Evolutionary conservation across 176 grass and related monocot genomes (phyloP).

Genomic region (Paspalum vaginatum): DNA sequence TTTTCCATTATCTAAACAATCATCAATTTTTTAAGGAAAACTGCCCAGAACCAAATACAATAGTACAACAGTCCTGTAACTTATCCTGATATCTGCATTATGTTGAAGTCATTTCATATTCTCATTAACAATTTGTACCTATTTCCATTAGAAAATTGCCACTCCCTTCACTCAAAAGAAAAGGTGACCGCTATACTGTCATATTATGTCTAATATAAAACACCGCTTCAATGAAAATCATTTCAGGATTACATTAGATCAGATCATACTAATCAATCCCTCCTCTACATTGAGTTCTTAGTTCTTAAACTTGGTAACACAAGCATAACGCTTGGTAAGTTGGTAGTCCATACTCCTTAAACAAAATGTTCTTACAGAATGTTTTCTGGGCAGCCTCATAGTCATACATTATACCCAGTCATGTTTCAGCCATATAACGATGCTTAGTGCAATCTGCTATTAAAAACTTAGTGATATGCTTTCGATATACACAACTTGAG

Average conservation of each 20-base stretch:
- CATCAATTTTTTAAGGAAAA: slow-evolving; percentile 20
- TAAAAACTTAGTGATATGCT: not conserved
- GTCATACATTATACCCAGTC: not conserved
- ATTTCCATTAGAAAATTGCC: slow-evolving; percentile 1
- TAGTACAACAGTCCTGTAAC: slow-evolving; percentile 3
- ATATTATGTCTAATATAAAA: not conserved
- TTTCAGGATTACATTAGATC: not conserved
- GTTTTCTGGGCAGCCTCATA: not conserved
- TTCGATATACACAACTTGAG: not conserved
- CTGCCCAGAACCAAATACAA: slow-evolving; percentile 2
- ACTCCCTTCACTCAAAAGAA: not conserved
- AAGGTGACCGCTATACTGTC: not conserved
- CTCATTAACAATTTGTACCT: not conserved
- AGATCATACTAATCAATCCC: not conserved
- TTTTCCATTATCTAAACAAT: not conserved
- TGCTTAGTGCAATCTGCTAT: not conserved
- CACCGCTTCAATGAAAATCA: not conserved
- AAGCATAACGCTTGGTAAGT: not conserved
- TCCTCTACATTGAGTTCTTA: not conserved
- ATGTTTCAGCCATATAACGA: not conserved
- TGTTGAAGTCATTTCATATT: slow-evolving; percentile 5
- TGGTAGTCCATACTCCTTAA: not conserved
- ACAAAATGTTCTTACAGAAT: not conserved
- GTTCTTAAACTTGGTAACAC: too few relatives aligned
- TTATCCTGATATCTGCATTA: not conserved